Percentiles rank a stretch among this genome's conserved stretches.
These are phyloP conservation scores for Schwanniomyces yamadae DNA, from an alignment of 805 yeast genomes.

Conservation along the genomic window DNA sequence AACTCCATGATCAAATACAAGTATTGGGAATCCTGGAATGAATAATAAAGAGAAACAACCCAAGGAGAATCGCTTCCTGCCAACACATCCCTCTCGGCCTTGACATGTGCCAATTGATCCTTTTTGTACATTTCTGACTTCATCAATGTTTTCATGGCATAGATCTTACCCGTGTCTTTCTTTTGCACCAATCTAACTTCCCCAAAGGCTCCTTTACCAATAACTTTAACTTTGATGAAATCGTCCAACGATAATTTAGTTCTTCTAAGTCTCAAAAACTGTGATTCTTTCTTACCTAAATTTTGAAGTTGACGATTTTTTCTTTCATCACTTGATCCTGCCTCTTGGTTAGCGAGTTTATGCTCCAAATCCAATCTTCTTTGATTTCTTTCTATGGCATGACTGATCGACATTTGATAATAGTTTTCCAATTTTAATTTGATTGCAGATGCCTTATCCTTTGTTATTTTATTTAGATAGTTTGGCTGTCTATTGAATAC, in stretches of 20 bases:
- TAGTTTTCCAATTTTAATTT: conserved; percentile 80
- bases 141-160: conserved; percentile 89
- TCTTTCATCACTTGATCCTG: conserved; percentile 72
- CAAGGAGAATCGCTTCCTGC: conserved; percentile 88
- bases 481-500: conserved; percentile 84
- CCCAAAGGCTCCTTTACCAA: conserved; percentile 98
- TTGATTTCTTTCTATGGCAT: conserved; percentile 94
- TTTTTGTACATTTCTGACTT: conserved; percentile 93
- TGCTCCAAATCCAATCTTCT: conserved; percentile 84
- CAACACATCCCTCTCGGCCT: conserved; percentile 92
- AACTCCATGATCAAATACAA: conserved; percentile 80
- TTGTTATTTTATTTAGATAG: conserved; percentile 65
- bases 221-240: conserved; percentile 83
- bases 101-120: conserved; percentile 92
- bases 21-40: conserved; percentile 77
- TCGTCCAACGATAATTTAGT: conserved; percentile 82
- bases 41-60: conserved; percentile 81
- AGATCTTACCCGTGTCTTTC: conserved; percentile 85
- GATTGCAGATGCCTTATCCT: conserved; percentile 81
- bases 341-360: conserved; percentile 62
- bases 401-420: conserved; percentile 80
- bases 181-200: conserved; percentile 94
- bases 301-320: conserved; percentile 77
- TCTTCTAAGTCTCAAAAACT: conserved; percentile 78
- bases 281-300: conserved; percentile 86